A percentile compares a stretch with the other conserved stretches of the same genome.
Evolutionary conservation across 2,329 filamentous ascomycete genomes (phyloP).

Genomic region (Plectosphaerella sp.): DNA sequence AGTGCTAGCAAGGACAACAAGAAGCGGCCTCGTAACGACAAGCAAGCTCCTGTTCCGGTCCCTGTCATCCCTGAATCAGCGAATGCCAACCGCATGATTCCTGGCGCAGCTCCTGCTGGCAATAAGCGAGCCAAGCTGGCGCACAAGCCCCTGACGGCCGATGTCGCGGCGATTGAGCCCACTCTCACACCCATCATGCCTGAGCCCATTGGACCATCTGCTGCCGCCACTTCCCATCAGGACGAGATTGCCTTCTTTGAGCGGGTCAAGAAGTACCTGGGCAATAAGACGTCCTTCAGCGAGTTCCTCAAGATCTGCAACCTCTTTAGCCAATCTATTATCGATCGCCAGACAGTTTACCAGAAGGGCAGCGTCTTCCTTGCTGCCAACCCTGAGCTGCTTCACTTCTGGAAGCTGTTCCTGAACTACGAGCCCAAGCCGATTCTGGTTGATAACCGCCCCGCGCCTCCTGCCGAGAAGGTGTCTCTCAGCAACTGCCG

Average conservation of each 20-base stretch:
- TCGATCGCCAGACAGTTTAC: constrained; percentile 78
- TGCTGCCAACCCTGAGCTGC: constrained; percentile 81
- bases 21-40: constrained; percentile 68
- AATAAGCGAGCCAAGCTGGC: constrained; percentile 70
- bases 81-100: constrained; percentile 12
- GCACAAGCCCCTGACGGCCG: constrained; percentile 58
- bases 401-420: constrained; percentile 82
- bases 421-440: constrained; percentile 74
- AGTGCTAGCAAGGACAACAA: constrained; percentile 88
- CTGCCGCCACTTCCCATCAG: constrained; percentile 66
- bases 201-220: constrained; percentile 75
- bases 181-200: constrained; percentile 85
- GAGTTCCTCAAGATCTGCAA: constrained; percentile 98
- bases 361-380: constrained; percentile 84
- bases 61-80: constrained; percentile 38
- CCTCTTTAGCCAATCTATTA: constrained; percentile 87
- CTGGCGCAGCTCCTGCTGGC: constrained; percentile 26
- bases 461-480: constrained; percentile 69
- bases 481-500: constrained; percentile 95
- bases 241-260: constrained; percentile 96
- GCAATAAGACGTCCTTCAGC: constrained; percentile 86
- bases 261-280: constrained; percentile 91
- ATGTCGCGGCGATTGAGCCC: constrained; percentile 68
- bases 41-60: constrained; percentile 43
- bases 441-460: constrained; percentile 72